Conservation (phyloP, 2,329 filamentous ascomycete species). For the Pseudocercospora eumusae region DNA sequence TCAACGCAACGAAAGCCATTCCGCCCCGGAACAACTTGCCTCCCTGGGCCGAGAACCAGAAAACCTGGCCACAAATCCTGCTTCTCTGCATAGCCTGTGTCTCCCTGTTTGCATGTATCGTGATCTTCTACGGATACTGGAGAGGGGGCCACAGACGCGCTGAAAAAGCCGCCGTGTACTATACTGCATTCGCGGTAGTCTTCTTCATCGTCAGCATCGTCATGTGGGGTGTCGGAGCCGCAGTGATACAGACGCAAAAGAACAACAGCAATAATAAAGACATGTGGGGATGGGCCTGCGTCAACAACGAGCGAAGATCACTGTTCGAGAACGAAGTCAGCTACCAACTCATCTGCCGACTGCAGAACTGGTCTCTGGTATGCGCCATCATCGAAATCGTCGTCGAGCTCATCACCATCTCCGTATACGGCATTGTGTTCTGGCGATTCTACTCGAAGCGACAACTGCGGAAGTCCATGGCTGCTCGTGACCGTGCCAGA, state of each 20-base stretch:
- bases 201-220: slow-evolving; percentile 93
- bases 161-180: slow-evolving; percentile 92
- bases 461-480: slow-evolving; percentile 94
- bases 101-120: slow-evolving; percentile 75
- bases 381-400: slow-evolving; percentile 98
- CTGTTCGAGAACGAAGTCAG: slow-evolving; percentile 79
- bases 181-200: slow-evolving; percentile 87
- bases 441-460: slow-evolving; percentile 98
- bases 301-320: slow-evolving; percentile 73
- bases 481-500: slow-evolving; percentile 87
- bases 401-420: slow-evolving; percentile 85
- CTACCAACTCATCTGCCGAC: slow-evolving; percentile 87
- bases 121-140: slow-evolving; percentile 83
- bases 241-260: slow-evolving; percentile 76
- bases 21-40: slow-evolving; percentile 77
- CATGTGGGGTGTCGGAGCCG: slow-evolving; percentile 88
- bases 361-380: slow-evolving; percentile 93
- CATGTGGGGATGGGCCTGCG: slow-evolving; percentile 98
- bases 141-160: slow-evolving; percentile 83
- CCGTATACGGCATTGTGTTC: slow-evolving; percentile 91
- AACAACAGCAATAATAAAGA: slow-evolving; percentile 76
- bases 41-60: slow-evolving; percentile 77
- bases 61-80: slow-evolving; percentile 85
- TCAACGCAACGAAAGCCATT: slow-evolving; percentile 79
- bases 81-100: slow-evolving; percentile 77